Evolutionary conservation across 2,329 filamentous ascomycete species (phyloP).

Genomic region (Nemania serpens): DNA sequence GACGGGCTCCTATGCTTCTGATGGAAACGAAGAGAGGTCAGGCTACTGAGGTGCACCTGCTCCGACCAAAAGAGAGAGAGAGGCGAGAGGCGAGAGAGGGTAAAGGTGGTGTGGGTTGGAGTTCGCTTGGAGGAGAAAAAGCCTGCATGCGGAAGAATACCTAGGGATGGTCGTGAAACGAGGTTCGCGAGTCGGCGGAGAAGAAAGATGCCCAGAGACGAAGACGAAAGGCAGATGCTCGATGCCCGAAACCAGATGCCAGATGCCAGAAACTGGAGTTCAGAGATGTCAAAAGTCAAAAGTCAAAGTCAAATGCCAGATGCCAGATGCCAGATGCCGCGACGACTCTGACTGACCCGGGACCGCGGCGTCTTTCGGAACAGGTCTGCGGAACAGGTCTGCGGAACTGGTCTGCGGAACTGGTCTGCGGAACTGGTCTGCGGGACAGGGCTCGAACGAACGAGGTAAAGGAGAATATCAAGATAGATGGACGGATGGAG

Average conservation of each 20-base stretch:
- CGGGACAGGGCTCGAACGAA: no score
- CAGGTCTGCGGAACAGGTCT: no score
- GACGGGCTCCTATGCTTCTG: not conserved
- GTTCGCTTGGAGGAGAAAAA: constrained; percentile 29
- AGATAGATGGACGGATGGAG: constrained; percentile 10
- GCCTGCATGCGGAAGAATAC: constrained; percentile 29
- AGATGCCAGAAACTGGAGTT: no score
- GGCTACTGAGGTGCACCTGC: constrained; percentile 16
- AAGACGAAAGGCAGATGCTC: not conserved
- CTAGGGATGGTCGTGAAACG: constrained; percentile 25
- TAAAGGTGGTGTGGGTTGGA: constrained; percentile 22
- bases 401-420: no score
- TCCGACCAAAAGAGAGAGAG: constrained; percentile 8
- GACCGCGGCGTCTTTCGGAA: not conserved
- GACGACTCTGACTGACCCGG: constrained; percentile 28
- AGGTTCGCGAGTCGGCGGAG: constrained; percentile 34
- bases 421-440: no score
- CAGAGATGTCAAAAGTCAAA: no score
- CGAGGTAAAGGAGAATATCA: no score
- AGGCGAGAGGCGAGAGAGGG: not conserved
- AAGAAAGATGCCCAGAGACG: constrained; percentile 28
- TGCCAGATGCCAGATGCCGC: constrained; percentile 35
- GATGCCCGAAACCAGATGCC: no score
- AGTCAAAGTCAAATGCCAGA: no score
- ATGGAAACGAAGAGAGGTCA: constrained; percentile 7